Percentiles rank a stretch among this genome's conserved stretches.
Conservation (phyloP, 441 rosid species). For the Brassica hybrid region DNA sequence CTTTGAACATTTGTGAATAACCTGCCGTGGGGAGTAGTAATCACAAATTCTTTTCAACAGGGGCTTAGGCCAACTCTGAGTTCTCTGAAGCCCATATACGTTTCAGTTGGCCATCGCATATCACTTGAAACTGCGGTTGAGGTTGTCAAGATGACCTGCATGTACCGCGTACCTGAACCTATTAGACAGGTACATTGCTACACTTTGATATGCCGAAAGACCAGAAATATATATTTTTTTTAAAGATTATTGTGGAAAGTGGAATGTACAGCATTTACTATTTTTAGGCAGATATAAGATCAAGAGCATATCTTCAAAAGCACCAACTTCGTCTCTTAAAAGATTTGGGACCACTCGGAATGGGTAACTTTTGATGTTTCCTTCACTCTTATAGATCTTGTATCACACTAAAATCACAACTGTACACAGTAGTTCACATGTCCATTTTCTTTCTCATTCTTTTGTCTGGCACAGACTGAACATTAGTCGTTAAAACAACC, state of each 20-base stretch:
- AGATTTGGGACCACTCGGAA: not conserved
- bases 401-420: not conserved
- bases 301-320: slow-evolving; percentile 62
- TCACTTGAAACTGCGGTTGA: slow-evolving; percentile 75
- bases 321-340: slow-evolving; percentile 39
- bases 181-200: slow-evolving; percentile 71
- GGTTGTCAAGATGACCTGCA: slow-evolving; percentile 74
- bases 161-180: slow-evolving; percentile 88
- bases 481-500: slow-evolving; percentile 1
- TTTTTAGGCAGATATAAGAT: slow-evolving; percentile 75
- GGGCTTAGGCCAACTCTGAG: slow-evolving; percentile 64
- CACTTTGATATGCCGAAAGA: too few relatives aligned
- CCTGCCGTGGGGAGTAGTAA: too few relatives aligned
- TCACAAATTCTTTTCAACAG: slow-evolving; percentile 46
- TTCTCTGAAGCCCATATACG: slow-evolving; percentile 68
- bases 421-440: slow-evolving; percentile 18
- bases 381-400: not conserved
- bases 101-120: slow-evolving; percentile 85
- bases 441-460: slow-evolving; percentile 12
- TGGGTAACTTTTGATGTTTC: slow-evolving; percentile 30
- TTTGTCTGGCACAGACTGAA: slow-evolving; percentile 33
- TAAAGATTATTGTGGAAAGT: not conserved
- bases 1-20: too few relatives aligned
- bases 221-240: not conserved
- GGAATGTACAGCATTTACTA: not conserved